Evolutionary conservation across 2,329 filamentous ascomycete species (phyloP), one percentile per base, ranked within the genome.

Genomic region (Colletotrichum eleusines): DNA sequence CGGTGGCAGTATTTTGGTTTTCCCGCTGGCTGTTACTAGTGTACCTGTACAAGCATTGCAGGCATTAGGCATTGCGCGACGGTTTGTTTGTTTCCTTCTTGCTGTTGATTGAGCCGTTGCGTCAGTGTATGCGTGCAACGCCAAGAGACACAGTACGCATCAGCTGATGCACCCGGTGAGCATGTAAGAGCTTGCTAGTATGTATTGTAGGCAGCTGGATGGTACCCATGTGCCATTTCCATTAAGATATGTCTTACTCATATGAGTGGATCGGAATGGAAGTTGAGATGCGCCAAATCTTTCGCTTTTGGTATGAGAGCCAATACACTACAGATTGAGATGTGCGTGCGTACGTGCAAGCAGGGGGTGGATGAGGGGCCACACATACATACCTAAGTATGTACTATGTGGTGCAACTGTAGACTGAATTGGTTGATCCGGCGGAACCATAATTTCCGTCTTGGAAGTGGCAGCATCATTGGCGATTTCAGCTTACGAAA

Each of bases 51-150:
- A 42, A 60, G 40, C 18, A 26, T 46, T 60, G 42, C 42, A 42
- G 31, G 26, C 53, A 20, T 57, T 11, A 42, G 31, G 26, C 53
- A 20, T 57, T 11, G 38, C 38, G 33, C 46, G 28, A 23, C 28
- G 28, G n/a, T 23, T 31, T 31, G 40, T n/a, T 35, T 51, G 26
- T 51, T 18, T 51, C 12, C 26, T 48, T 23, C 48, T 18, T 51
- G 23, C 35, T 18, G 28, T 55, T 55, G 46, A 28, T 55, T 28
- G 26, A 38, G 26, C 44, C 53, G 59, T 59, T 69, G 53, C 42
- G 66, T 51, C 44, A 46, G 53, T 16, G 42, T 20, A 42, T 53
- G 67, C 20, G 68, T 67, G 42, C 63, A 55, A 70, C 67, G 57
- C 57, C 63, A 67, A 66, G 57, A 42, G 18, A 63, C 33, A 2